Evolutionary conservation across 371 early-diverging fungal species (phyloP).

Genomic region (Mortierella sp.): DNA sequence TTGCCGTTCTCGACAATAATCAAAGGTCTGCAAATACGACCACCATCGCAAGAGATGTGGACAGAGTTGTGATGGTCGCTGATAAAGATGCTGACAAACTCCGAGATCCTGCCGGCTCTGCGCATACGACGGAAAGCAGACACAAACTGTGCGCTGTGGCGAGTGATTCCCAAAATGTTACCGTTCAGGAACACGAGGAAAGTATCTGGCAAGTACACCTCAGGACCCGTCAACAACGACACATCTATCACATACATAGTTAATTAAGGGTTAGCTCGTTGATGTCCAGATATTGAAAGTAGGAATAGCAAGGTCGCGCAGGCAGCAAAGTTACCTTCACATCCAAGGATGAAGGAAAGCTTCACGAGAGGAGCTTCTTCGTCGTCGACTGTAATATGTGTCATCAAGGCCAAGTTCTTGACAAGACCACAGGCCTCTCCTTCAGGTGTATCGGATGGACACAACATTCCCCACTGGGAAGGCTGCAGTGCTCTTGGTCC

Average conservation of each 20-base stretch:
- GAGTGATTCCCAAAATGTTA: conserved; percentile 90
- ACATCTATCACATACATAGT: conserved; percentile 67
- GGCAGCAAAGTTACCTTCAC: conserved; percentile 67
- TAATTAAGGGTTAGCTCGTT: not conserved
- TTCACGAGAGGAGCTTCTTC: conserved; percentile 85
- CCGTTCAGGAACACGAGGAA: conserved; percentile 96
- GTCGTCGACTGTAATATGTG: conserved; percentile 98
- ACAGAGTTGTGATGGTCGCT: conserved; percentile 89
- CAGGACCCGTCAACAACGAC: conserved; percentile 84
- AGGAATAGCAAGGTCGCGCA: not conserved
- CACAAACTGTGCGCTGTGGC: conserved; percentile 85
- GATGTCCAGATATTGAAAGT: too few relatives aligned
- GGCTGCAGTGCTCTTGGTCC: conserved; percentile 99
- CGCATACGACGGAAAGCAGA: conserved; percentile 88
- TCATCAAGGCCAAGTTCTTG: conserved; percentile 99
- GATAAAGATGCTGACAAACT: conserved; percentile 95
- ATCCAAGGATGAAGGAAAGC: conserved; percentile 87
- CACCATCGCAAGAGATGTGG: conserved; percentile 97
- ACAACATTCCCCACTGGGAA: conserved; percentile 99
- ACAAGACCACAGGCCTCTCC: conserved; percentile 99
- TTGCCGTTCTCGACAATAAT: conserved; percentile 94
- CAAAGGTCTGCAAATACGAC: conserved; percentile 98
- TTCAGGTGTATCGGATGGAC: conserved; percentile 99
- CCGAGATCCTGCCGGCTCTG: conserved; percentile 89
- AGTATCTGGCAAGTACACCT: conserved; percentile 81